Conservation (phyloP, 441 rosid species). For the Syzygium syzygioides region DNA sequence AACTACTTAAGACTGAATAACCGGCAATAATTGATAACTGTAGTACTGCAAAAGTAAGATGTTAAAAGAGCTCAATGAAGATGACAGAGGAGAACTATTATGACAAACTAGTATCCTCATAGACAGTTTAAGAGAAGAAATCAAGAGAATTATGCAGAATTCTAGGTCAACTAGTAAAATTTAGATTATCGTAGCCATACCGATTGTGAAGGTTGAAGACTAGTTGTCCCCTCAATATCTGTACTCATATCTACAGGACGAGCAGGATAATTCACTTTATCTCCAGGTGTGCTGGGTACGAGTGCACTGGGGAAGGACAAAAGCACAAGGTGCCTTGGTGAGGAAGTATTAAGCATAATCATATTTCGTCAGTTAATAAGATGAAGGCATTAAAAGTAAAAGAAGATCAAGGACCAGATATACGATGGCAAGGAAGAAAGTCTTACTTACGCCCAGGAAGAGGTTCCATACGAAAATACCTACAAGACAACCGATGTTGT, state of each 20-base stretch:
- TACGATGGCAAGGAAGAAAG: neutral
- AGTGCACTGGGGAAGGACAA: conserved; percentile 30
- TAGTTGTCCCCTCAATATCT: conserved; percentile 88
- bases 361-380: neutral
- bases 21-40: neutral
- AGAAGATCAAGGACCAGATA: neutral
- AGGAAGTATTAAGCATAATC: neutral
- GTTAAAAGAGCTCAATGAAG: neutral
- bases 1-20: neutral
- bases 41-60: neutral
- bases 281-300: conserved; percentile 71
- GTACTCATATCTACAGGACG: conserved; percentile 86
- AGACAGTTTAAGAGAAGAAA: neutral
- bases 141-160: neutral
- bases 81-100: neutral
- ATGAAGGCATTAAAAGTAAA: neutral
- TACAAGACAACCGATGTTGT: neutral
- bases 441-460: conserved; percentile 65
- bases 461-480: conserved; percentile 63
- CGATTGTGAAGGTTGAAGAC: conserved; percentile 76
- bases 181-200: conserved; percentile 10
- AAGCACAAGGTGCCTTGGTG: neutral
- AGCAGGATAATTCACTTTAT: conserved; percentile 71
- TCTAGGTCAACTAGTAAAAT: neutral
- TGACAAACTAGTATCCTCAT: neutral